Conservation (phyloP, 768 basidiomycete species). For the Boletus rubescentipes region DNA sequence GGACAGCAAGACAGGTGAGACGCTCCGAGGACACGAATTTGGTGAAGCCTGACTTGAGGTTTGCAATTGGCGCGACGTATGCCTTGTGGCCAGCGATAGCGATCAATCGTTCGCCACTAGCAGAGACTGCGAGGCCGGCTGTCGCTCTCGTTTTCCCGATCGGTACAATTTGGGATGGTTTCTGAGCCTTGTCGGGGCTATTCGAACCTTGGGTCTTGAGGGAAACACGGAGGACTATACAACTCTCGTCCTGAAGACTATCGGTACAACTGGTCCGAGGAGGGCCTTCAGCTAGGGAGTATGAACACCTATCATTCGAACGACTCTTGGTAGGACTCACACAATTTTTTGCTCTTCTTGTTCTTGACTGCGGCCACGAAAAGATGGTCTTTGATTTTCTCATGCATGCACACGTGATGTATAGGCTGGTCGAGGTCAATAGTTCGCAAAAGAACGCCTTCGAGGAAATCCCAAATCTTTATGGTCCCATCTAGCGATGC, state of each 20-base stretch:
- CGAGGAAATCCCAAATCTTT: constrained; percentile 92
- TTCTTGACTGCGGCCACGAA: constrained; percentile 65
- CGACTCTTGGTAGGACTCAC: constrained; percentile 12
- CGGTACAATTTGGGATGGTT: constrained; percentile 48
- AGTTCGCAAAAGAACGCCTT: constrained; percentile 74
- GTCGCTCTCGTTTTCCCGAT: constrained; percentile 70
- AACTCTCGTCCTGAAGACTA: constrained; percentile 41
- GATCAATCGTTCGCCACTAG: constrained; percentile 76
- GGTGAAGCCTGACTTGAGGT: constrained; percentile 64
- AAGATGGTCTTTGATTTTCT: constrained; percentile 61
- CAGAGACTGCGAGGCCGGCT: constrained; percentile 67
- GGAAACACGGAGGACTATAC: constrained; percentile 60
- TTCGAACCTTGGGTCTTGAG: constrained; percentile 42
- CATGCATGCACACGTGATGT: constrained; percentile 68
- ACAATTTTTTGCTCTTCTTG: constrained; percentile 40
- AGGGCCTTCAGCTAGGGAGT: constrained; percentile 9
- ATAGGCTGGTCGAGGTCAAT: constrained; percentile 71
- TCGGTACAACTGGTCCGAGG: not conserved
- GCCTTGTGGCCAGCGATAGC: constrained; percentile 72
- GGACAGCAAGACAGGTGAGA: constrained; percentile 83
- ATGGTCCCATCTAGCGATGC: constrained; percentile 81
- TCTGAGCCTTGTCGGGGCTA: constrained; percentile 40
- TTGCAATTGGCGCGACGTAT: constrained; percentile 64
- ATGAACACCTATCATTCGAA: not conserved
- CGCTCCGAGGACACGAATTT: constrained; percentile 81